phyloP scores from a whole-genome alignment of 164 flowering plant species.

The Vitis riparia region DNA sequence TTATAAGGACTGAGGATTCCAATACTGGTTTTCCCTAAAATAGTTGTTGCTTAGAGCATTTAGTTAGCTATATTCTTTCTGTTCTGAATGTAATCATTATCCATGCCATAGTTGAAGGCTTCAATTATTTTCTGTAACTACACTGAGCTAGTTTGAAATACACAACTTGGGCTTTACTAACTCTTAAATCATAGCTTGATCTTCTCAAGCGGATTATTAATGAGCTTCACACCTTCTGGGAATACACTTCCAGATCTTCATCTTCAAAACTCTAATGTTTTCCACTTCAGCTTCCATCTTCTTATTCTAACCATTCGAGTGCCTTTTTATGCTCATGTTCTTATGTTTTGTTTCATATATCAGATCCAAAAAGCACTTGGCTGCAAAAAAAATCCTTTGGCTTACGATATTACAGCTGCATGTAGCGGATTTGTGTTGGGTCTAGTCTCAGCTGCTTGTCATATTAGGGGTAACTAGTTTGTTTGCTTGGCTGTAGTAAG shows the following conservation, averaged over 20 bases:
- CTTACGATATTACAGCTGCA: constrained; percentile 88
- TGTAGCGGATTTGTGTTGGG: constrained; percentile 94
- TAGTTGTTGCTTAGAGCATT: neutral
- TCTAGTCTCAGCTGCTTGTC: constrained; percentile 80
- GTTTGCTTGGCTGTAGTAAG: constrained; percentile 2
- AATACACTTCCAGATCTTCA: too few relatives aligned
- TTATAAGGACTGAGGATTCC: neutral
- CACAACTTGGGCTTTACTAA: too few relatives aligned
- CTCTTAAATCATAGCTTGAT: too few relatives aligned
- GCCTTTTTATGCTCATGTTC: too few relatives aligned
- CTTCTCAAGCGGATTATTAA: too few relatives aligned
- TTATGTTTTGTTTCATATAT: constrained; percentile 1
- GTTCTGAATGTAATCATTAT: neutral
- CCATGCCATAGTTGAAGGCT: neutral
- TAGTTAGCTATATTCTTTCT: neutral
- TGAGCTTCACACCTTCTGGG: too few relatives aligned
- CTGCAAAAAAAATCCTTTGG: constrained; percentile 60
- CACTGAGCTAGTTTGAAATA: neutral
- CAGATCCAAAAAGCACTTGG: constrained; percentile 76
- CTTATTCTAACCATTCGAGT: too few relatives aligned
- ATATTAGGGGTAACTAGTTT: constrained; percentile 69
- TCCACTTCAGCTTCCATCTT: too few relatives aligned
- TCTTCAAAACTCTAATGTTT: too few relatives aligned
- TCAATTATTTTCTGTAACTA: neutral
- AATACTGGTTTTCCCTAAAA: neutral